Evolutionary conservation across 1,284 basidiomycete species (phyloP), one percentile per base, ranked within the genome.

Genomic region (Cystobasidium sp.): DNA sequence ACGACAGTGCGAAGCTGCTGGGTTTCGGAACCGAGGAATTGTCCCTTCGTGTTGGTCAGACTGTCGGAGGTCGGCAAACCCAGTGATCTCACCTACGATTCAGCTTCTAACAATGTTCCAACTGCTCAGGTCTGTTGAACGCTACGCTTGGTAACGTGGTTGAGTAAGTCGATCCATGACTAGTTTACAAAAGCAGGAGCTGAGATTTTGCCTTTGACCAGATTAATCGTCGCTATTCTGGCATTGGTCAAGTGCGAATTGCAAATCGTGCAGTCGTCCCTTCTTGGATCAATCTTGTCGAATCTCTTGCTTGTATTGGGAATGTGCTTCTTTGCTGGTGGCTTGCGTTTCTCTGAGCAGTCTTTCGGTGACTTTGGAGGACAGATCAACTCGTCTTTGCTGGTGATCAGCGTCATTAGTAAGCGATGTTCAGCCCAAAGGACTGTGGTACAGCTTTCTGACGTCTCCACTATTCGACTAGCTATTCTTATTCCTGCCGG

Each of bases 21-120:
- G 91, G 90, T 0, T 93, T 93, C 81, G 91, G 91, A 0, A 96
- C 93, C 0, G 93, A 95, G 78, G 91, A 95, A 78, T 82, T 94
- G 6, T 92, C 93, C 0, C 79, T 94, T 76, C 88, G 84, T 3
- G 80, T 84, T 16, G 84, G 93, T 1, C 91, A 94, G 83, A 93
- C 93, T 0, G 83, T 95, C 4, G 92, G 91, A 6, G 62, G 78
- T 78, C 43, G 39, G 76, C 51, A 6, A 6, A 22, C 24, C 14
- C 5, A 0, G 12, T 20, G 20, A 10, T 12, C 64, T 12, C 46
- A 24, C 41, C 18, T 22, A 8, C 39, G 5, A 3, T 24, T 49
- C 76, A 0, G 14, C 3, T 47, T 4, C 24, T 24, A 16, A 6
- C 39, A 20, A 7, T n/a, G 37, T 12, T 9, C 20, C 56, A 71